Base-by-base conservation (phyloP, 2,329 filamentous ascomycete species). In the Sclerotinia glacialis region DNA sequence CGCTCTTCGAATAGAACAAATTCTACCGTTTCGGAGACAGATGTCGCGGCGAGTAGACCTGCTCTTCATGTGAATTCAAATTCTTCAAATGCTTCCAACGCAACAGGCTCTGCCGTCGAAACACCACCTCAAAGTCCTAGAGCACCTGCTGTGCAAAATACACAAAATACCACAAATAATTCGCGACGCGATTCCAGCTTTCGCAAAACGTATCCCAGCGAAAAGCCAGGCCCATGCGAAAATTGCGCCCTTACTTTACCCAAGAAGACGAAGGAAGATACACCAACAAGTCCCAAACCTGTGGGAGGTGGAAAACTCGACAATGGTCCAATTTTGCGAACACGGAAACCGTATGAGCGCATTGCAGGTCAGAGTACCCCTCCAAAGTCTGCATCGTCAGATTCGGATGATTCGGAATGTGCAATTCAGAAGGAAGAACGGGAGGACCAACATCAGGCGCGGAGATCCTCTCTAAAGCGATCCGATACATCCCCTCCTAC, bases 231-330 rank as follows among this genome's bases (percentile, higher is more conserved):
- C 67, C 85, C 87, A 28, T 90, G 87, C 75, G 85, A 88, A 69
- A 90, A 89, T 76, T 90, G 87, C 75, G 86, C 87, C 67, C 82
- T 90, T 72, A 89, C 86, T 0, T 77, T 90, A 9, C 87, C 87
- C 0, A 81, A 81, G 71, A 79, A 79, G 59, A 75, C 76, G 28
- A 76, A 76, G 64, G 76, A 78, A 16, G 68, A 71, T 40, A 28
- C 68, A 5, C 37, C 69, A 5, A 60, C 70, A 26, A 69, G 59
- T 50, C 65, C 58, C n/a, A 50, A 56, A 26, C 28, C 65, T 14
- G 46, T 50, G n/a, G 53, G 14, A 44, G 63, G 49, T 28, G 50
- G 55, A 14, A 70, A 65, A 50, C 52, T 71, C 7, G 71, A 74
- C 37, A 71, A 69, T n/a, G 80, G 81, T 1, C 86, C 86, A 40